Percentiles rank a stretch among this genome's conserved stretches.
Conservation (phyloP, 768 basidiomycete species). For the Russula sp. region DNA sequence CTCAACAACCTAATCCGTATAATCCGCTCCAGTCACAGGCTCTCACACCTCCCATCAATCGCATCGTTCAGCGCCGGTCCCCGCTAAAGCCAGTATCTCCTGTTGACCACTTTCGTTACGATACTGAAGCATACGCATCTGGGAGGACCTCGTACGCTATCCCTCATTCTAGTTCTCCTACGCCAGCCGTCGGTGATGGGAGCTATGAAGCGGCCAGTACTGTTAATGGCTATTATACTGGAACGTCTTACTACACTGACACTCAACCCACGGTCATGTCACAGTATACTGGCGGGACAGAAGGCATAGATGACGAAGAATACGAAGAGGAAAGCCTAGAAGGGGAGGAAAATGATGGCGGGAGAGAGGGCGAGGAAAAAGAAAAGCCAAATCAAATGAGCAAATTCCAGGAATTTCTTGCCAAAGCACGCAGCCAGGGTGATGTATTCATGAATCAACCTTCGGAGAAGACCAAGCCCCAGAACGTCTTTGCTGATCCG, state of each 20-base stretch:
- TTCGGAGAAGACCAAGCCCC: constrained; percentile 25
- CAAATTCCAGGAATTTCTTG: constrained; percentile 11
- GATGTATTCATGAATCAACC: constrained; percentile 29
- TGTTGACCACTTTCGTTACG: constrained; percentile 56
- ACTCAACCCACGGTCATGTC: constrained; percentile 6
- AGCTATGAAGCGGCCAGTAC: constrained; percentile 55
- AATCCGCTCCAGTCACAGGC: constrained; percentile 3
- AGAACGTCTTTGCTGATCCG: constrained; percentile 19
- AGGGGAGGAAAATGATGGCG: constrained; percentile 17
- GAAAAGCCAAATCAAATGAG: constrained; percentile 12
- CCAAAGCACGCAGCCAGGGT: constrained; percentile 1
- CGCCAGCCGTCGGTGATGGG: constrained; percentile 66
- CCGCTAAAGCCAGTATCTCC: constrained; percentile 24
- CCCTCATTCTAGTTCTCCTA: constrained; percentile 68
- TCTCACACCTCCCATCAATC: constrained; percentile 15
- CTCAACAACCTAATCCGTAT: constrained; percentile 1
- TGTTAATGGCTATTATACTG: constrained; percentile 50
- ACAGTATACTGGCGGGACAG: constrained; percentile 4
- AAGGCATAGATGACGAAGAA: not conserved
- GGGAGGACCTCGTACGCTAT: constrained; percentile 45
- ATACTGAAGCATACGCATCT: constrained; percentile 63
- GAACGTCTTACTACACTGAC: constrained; percentile 8
- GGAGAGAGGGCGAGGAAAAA: constrained; percentile 23
- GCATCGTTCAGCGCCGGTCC: constrained; percentile 11
- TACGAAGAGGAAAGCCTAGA: not conserved